These are phyloP conservation scores for Henningerozyma blattae DNA, from an alignment of 805 yeast genomes.

Conservation along the genomic window DNA sequence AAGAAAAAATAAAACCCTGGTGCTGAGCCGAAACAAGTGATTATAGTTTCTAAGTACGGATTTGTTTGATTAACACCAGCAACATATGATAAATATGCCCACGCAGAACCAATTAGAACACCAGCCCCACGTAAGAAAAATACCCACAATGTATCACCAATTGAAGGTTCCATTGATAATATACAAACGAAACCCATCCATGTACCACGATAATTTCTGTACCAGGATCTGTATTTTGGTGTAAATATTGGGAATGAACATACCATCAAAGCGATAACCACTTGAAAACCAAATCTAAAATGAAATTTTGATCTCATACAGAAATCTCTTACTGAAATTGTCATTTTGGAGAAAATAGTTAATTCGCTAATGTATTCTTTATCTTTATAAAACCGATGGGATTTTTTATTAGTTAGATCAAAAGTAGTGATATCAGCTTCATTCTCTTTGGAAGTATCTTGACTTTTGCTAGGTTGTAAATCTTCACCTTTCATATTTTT, in stretches of 20 bases:
- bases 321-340: slow-evolving; percentile 6
- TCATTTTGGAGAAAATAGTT: not conserved
- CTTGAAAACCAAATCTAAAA: slow-evolving; percentile 35
- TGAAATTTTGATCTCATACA: slow-evolving; percentile 22
- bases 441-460: slow-evolving; percentile 1
- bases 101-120: slow-evolving; percentile 34
- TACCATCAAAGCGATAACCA: slow-evolving; percentile 32
- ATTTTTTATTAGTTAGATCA: not conserved
- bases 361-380: not conserved
- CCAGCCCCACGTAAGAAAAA: slow-evolving; percentile 37
- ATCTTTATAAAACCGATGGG: no score
- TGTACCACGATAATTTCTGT: slow-evolving; percentile 33
- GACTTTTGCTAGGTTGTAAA: not conserved
- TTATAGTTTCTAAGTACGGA: slow-evolving; percentile 31
- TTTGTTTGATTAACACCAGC: slow-evolving; percentile 31
- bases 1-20: slow-evolving; percentile 35
- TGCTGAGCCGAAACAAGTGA: slow-evolving; percentile 31
- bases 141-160: slow-evolving; percentile 38
- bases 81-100: slow-evolving; percentile 37
- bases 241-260: slow-evolving; percentile 41
- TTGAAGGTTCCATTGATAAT: slow-evolving; percentile 36
- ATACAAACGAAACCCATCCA: slow-evolving; percentile 46
- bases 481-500: no score
- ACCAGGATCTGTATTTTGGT: slow-evolving; percentile 37
- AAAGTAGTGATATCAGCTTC: slow-evolving; percentile 4